Conservation (phyloP, 2,329 filamentous ascomycete species). For the Ploettnerulaceae sp. region DNA sequence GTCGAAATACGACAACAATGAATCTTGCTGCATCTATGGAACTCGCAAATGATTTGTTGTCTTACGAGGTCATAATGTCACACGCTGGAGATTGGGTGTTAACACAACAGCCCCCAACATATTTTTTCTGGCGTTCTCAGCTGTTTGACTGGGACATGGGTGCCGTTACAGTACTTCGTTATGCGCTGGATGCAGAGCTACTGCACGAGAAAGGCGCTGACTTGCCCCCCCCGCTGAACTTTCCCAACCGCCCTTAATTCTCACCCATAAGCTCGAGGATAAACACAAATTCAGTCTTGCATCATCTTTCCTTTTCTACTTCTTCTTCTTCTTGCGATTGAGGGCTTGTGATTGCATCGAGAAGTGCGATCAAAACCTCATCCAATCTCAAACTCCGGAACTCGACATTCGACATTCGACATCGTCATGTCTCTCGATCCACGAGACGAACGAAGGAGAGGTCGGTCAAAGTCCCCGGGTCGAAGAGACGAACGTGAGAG, state of each 20-base stretch:
- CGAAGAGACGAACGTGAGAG: slow-evolving; percentile 24
- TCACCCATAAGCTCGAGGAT: slow-evolving; percentile 3
- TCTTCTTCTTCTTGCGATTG: not conserved
- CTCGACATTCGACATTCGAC: not conserved
- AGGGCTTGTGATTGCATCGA: too few relatives aligned
- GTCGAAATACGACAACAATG: not conserved
- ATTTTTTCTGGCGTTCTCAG: slow-evolving; percentile 10
- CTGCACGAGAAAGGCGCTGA: slow-evolving; percentile 5
- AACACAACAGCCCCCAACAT: slow-evolving; percentile 11
- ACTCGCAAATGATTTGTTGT: not conserved
- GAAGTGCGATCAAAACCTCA: too few relatives aligned
- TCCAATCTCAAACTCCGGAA: too few relatives aligned
- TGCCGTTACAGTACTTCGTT: not conserved
- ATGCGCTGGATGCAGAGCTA: slow-evolving; percentile 13
- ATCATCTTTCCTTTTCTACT: not conserved
- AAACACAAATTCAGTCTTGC: not conserved
- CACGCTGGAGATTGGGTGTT: not conserved
- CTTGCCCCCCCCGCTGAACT: slow-evolving; percentile 2
- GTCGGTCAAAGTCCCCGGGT: slow-evolving; percentile 31
- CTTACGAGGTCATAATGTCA: not conserved
- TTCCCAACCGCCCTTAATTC: slow-evolving; percentile 5
- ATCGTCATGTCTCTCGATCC: slow-evolving; percentile 33
- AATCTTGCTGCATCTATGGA: not conserved
- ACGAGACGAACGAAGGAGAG: slow-evolving; percentile 26
- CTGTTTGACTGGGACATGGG: not conserved